Percentiles rank a stretch among this genome's conserved stretches.
These are phyloP conservation scores for Glebionis coronaria DNA, from an alignment of 129 eudicot genomes.

Conservation along the genomic window DNA sequence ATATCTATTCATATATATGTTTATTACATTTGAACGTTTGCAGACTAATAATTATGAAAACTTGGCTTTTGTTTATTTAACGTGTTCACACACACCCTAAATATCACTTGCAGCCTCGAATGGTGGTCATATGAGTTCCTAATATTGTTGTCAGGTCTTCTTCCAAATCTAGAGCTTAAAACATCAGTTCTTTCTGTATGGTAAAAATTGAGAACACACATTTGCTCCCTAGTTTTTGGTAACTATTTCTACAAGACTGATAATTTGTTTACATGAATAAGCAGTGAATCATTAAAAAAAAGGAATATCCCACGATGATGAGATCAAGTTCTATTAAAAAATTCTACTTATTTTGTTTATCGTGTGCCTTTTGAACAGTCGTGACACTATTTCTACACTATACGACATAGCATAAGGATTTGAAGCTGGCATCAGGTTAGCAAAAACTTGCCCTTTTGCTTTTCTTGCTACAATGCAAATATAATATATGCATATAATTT, in stretches of 20 bases:
- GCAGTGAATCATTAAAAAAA: too few species aligned
- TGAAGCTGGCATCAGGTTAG: slow-evolving; percentile 69
- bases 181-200: slow-evolving; percentile 72
- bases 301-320: too few species aligned
- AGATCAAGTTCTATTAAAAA: not conserved
- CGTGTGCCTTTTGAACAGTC: slow-evolving; percentile 37
- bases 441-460: not conserved
- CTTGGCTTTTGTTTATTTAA: not conserved
- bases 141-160: slow-evolving; percentile 62
- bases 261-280: not conserved
- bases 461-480: not conserved
- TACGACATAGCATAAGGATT: slow-evolving; percentile 64
- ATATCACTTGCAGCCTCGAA: slow-evolving; percentile 51
- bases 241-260: not conserved
- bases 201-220: slow-evolving; percentile 27
- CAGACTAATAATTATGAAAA: too few species aligned
- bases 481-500: too few species aligned
- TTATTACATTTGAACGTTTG: too few species aligned
- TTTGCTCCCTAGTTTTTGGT: not conserved
- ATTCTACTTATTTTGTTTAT: not conserved
- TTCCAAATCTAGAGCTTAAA: slow-evolving; percentile 75
- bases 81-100: slow-evolving; percentile 1
- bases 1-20: too few species aligned
- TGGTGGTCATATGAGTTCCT: slow-evolving; percentile 91
- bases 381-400: slow-evolving; percentile 54